Base-by-base conservation (phyloP, 2,329 filamentous ascomycete genomes). In the Aspergillus niger region DNA sequence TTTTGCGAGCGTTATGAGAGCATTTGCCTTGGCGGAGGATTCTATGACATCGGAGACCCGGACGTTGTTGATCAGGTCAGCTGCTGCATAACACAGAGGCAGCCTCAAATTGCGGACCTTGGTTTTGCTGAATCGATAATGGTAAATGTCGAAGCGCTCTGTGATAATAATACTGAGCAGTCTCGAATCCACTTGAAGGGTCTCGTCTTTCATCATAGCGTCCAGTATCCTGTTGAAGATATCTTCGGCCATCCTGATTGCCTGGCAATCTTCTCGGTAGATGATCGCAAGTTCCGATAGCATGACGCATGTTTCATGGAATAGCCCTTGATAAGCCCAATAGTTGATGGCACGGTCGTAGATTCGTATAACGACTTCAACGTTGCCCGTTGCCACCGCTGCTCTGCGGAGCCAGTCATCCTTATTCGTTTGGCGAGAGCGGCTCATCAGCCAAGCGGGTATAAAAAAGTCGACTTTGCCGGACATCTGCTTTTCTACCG, bases 361-460 rank as follows among this genome's bases (percentile, higher is more conserved):
- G 3, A 50, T 50, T n/a, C 30, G 47, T 10, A 50, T 50, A 17
- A 50, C 26, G n/a, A 50, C 5, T 13, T 50, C 47, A 13, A 50
- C 26, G 10, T 50, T 50, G 24, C 26, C 47, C 6, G 26, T 50
- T 7, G n/a, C 24, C 8, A 50, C 47, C 2, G 47, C 47, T 50
- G 47, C 47, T 32, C 47, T 13, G 47, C 47, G 47, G 5, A 50
- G 47, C 47, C 47, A 28, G 47, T 50, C 47, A 22, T 50, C 47
- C n/a, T 50, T 50, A 10, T 50, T 50, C n/a, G 47, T 50, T 28
- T 50, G 47, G 8, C 47, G 47, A 50, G 47, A 50, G 26, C 47
- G 47, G 26, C 30, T 50, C 47, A 50, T 50, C 24, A 50, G 47
- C 26, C 47, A 50, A 6, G 47, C 28, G n/a, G 47, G 20, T 20